Percentiles rank a stretch among this genome's conserved stretches.
Evolutionary conservation across 176 grass and related monocot genomes (phyloP).

Genomic region (Paspalum notatum): DNA sequence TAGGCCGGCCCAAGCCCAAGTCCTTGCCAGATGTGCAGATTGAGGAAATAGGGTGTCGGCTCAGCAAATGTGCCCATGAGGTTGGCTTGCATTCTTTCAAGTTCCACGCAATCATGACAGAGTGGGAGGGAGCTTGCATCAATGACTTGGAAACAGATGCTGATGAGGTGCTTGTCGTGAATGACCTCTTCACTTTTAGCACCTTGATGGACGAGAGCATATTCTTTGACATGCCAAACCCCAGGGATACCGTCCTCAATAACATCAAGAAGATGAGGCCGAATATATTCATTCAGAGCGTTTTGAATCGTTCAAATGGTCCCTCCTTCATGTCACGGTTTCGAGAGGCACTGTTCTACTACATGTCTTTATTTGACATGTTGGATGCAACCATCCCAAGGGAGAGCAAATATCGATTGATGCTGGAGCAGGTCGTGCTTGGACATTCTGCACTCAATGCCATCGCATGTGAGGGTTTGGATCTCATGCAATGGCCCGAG

Average conservation of each 20-base stretch:
- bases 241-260: background rate
- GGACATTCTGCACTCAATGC: conserved; percentile 45
- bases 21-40: too few species aligned
- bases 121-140: background rate
- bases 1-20: too few species aligned
- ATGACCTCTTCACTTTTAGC: background rate
- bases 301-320: background rate
- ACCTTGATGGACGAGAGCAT: background rate
- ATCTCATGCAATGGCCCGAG: conserved; percentile 51
- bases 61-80: too few species aligned
- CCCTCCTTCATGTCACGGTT: background rate
- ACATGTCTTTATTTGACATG: background rate
- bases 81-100: too few species aligned
- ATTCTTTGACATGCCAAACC: background rate
- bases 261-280: background rate
- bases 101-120: background rate
- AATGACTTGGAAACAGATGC: background rate
- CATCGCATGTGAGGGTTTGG: conserved; percentile 47
- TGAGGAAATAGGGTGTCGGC: too few species aligned
- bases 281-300: background rate
- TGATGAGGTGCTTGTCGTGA: background rate
- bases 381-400: background rate
- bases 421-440: conserved; percentile 47
- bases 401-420: background rate
- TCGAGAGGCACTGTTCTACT: background rate